Evolutionary conservation across 257 asterid species (phyloP).

Genomic region (Gynochthodes officinalis): DNA sequence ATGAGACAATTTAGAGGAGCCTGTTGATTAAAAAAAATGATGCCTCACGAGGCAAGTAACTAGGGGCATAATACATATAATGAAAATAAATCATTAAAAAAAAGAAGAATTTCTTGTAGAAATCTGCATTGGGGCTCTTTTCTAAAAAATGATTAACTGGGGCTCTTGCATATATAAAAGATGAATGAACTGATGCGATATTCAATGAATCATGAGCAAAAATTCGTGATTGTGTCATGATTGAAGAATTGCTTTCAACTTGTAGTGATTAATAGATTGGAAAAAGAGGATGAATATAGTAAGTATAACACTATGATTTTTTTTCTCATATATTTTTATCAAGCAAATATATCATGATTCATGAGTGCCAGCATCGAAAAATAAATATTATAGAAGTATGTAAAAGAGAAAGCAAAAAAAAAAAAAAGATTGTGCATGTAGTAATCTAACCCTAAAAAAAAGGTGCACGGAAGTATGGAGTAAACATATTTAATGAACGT

Average conservation of each 20-base stretch:
- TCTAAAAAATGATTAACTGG: no score
- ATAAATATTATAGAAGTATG: background rate
- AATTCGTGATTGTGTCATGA: background rate
- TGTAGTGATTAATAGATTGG: background rate
- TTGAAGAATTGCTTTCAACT: background rate
- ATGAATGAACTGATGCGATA: background rate
- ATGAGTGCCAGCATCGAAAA: background rate
- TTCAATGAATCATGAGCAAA: background rate
- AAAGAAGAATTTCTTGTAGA: background rate
- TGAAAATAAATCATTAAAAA: no score
- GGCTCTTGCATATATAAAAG: no score
- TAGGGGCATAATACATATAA: no score
- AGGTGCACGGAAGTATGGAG: background rate
- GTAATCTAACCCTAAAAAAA: background rate
- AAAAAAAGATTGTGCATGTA: background rate
- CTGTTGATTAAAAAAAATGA: no score
- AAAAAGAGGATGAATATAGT: background rate
- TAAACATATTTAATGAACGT: background rate
- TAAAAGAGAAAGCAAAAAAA: no score
- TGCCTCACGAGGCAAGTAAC: background rate
- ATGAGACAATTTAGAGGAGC: background rate
- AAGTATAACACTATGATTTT: background rate
- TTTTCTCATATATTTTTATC: no score
- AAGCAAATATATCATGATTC: background rate
- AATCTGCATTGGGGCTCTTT: background rate